Base-by-base conservation (phyloP, 2,329 filamentous ascomycete species). In the Passalora sequoiae region DNA sequence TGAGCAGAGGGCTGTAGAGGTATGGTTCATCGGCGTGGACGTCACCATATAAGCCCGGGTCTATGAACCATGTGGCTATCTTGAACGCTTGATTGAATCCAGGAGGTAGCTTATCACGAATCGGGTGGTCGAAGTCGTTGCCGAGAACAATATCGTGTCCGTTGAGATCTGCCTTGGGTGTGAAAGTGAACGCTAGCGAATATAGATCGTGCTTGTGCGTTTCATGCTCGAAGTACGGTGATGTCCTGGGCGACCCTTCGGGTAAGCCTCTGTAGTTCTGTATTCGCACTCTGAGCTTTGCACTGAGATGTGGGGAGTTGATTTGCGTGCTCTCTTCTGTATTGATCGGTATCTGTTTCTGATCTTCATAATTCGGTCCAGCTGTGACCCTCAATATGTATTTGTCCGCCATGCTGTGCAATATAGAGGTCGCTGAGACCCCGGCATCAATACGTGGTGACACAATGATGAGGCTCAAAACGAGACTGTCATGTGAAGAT, bases 51-150 rank as follows among this genome's bases (percentile, higher is more conserved):
- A 98, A 69, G 0, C 89, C 87, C 0, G 91, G 91, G 61, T 98
- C 91, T 37, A 97, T 84, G 70, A 82, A 86, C 84, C 86, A 94
- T 56, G 86, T 86, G 20, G 94, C 86, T 31, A 95, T 83, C 40
- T 80, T 82, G 66, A 96, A 80, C 0, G 89, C 89, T 7, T 86
- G 83, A 60, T 80, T 80, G 66, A 95, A 94, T 0, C 91, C 89
- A 0, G 87, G 86, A 0, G 92, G 91, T 2, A 98, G 72, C 12
- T 82, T 78, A 61, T 95, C 84, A 21, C 88, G 79, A 56, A 98
- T 92, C 0, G 92, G 87, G 38, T 85, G 79, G 60, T 95, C 89
- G 62, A 97, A 96, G 71, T 96, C 89, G 64, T 97, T 97, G 30
- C 91, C 92, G 57, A 95, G 95, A 41, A 96, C 81, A 2, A 98